Evolutionary conservation across 805 yeast species (phyloP), one percentile per base, ranked within the genome.

Genomic region (Zygotorulaspora chibaensis): DNA sequence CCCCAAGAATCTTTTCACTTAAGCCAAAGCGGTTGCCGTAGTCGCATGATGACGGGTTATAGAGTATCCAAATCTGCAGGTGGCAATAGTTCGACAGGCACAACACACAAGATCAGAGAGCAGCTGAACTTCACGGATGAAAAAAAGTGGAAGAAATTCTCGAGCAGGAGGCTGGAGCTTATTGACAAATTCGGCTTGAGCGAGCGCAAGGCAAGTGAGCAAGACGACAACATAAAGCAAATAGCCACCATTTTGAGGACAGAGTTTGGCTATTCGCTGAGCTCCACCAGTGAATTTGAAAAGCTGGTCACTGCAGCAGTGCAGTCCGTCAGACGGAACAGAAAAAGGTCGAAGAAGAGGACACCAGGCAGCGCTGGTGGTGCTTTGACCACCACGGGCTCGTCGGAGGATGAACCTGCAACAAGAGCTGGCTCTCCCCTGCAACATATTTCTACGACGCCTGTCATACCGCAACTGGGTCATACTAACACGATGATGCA

Each of bases 231-330:
- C 54, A 89, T 93, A 38, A 73, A 75, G 40, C 76, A 78, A 41
- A 93, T 95, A 30, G 96, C 98, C 0, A 77, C 78, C 40, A 75
- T 84, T 2, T 70, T 91, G 38, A 71, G 95, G 57, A 70, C 74
- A 1, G 99, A 93, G 67, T 93, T 87, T 57, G 79, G 80, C 4
- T 90, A 81, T 61, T 77, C 83, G 2, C 67, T 66, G 2, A 75
- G 73, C 5, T 73, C 79, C 11, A 67, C 80, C 23, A 65, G 71
- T 1, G 98, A 93, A 53, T 91, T 91, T 62, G 96, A 89, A 64
- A 86, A 84, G 62, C 73, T 91, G 29, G 97, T 93, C 0, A 72
- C 96, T 30, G 95, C 96, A 8, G 98, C 96, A 1, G 83, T 91
- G 23, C 99, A 91, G 66, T 83, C 95, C 42, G 97, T 87, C 1